A percentile compares a stretch with the other conserved stretches of the same genome.
These are phyloP conservation scores for Aegilops bicornis DNA, from an alignment of 176 grass and related monocot species.

Conservation along the genomic window DNA sequence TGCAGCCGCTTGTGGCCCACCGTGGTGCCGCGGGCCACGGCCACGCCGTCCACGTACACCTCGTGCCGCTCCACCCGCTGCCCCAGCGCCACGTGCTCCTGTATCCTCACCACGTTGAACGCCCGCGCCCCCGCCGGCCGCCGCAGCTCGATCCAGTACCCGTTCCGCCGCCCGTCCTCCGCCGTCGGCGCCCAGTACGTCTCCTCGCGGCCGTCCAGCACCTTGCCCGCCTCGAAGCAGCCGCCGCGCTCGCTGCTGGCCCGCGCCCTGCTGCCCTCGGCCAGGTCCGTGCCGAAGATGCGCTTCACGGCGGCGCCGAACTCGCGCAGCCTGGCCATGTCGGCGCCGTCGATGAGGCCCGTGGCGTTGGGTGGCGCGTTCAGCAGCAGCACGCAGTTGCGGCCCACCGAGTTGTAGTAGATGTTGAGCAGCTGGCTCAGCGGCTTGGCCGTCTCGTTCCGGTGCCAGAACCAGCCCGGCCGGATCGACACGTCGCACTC, in stretches of 20 bases:
- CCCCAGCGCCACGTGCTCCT: conserved; percentile 78
- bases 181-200: conserved; percentile 71
- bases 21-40: conserved; percentile 57
- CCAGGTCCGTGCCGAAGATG: conserved; percentile 69
- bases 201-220: conserved; percentile 63
- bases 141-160: conserved; percentile 78
- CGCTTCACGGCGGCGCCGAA: conserved; percentile 54
- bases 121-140: background rate
- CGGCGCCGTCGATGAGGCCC: conserved; percentile 56
- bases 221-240: conserved; percentile 51
- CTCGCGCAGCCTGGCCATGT: conserved; percentile 64
- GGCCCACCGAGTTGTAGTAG: conserved; percentile 92
- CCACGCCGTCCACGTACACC: conserved; percentile 55
- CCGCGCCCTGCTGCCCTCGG: conserved; percentile 44
- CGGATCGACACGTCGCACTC: conserved; percentile 98
- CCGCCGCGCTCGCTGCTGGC: conserved; percentile 77
- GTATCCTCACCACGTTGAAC: conserved; percentile 86
- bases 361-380: conserved; percentile 87
- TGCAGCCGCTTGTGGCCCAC: conserved; percentile 94
- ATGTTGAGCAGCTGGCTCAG: conserved; percentile 60
- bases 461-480: conserved; percentile 96
- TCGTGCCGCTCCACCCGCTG: conserved; percentile 69
- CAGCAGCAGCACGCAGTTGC: conserved; percentile 93
- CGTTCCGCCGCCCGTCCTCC: conserved; percentile 16
- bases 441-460: conserved; percentile 84